Evolutionary conservation across 306 rosid species (phyloP).

Genomic region (Sicyos baderoa): DNA sequence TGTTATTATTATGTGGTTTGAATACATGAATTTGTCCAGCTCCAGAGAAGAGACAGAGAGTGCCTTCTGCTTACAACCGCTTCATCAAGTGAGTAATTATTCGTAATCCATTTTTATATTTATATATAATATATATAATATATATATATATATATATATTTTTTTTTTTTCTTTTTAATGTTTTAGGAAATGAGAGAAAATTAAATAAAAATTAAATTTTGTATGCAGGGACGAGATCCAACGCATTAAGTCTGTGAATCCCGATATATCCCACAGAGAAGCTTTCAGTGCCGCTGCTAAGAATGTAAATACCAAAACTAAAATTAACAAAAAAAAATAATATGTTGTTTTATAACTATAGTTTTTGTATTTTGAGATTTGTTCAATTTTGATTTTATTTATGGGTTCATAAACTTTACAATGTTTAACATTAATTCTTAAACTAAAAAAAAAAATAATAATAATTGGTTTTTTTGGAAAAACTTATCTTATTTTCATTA

Average conservation of each 20-base stretch:
- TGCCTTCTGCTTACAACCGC: slow-evolving; percentile 98
- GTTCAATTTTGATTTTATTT: too few species aligned
- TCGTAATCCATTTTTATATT: not conserved
- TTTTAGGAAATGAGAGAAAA: too few species aligned
- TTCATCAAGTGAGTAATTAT: slow-evolving; percentile 78
- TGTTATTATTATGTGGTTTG: not conserved
- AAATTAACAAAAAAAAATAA: not conserved
- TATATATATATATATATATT: not conserved
- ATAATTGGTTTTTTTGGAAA: too few species aligned
- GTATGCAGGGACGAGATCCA: slow-evolving; percentile 84
- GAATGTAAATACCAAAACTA: slow-evolving; percentile 40
- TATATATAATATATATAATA: too few species aligned
- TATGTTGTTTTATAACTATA: not conserved
- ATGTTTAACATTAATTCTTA: too few species aligned
- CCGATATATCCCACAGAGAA: slow-evolving; percentile 95
- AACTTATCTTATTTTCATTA: too few species aligned
- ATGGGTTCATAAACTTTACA: too few species aligned
- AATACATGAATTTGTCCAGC: slow-evolving; percentile 36
- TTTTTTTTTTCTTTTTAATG: not conserved
- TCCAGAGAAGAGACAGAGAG: slow-evolving; percentile 98
- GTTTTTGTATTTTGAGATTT: too few species aligned
- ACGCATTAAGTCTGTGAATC: slow-evolving; percentile 95
- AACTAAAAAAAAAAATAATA: too few species aligned
- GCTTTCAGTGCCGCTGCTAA: slow-evolving; percentile 99
- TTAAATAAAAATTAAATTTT: not conserved